Evolutionary conservation across 2,329 filamentous ascomycete species (phyloP), one percentile per base, ranked within the genome.

Genomic region (Colletotrichum endophyticum): DNA sequence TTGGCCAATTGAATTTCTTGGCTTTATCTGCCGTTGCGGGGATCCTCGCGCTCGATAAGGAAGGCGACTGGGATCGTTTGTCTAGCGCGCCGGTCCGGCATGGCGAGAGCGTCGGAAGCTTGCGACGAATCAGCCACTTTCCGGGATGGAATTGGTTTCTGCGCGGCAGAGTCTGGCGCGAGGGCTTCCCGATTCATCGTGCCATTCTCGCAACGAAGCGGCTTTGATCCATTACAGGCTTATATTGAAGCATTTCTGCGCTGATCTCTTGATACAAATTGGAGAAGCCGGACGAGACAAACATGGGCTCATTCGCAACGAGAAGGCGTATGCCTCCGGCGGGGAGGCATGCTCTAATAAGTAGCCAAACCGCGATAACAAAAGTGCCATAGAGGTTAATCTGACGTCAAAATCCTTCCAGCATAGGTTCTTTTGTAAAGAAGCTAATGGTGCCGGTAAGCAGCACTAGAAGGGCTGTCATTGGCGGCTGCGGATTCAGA

Each of bases 21-120:
- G 63, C 63, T 30, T 73, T 76, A 76, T 76, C 73, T 76, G 39
- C 39, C 11, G 28, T 13, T 73, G 73, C 70, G 70, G 73, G 63
- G 64, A 68, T 27, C 32, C 9, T 19, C 5, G n/a, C 5, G 2
- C 63, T 67, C 39, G 27, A 63, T 76, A 30, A 34, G 70, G 27
- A 63, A 68, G 56, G 62, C 63, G 27, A 64, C 73, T 27, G 16
- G 73, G 64, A 73, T 73, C 8, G 15, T 16, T 27, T 68, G 63
- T 39, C 32, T 64, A 36, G 63, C 63, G 63, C 57, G 16, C 63
- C 27, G 73, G 27, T 49, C 56, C 32, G 73, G 64, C 63, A 34
- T 25, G 36, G 56, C 57, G 73, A 27, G 36, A 53, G 59, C 13
- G 5, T 67, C 56, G 73, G 73, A 25, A 61, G 57, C 27, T 22